Evolutionary conservation across 306 rosid species (phyloP).

Genomic region (Bauhinia variegata): DNA sequence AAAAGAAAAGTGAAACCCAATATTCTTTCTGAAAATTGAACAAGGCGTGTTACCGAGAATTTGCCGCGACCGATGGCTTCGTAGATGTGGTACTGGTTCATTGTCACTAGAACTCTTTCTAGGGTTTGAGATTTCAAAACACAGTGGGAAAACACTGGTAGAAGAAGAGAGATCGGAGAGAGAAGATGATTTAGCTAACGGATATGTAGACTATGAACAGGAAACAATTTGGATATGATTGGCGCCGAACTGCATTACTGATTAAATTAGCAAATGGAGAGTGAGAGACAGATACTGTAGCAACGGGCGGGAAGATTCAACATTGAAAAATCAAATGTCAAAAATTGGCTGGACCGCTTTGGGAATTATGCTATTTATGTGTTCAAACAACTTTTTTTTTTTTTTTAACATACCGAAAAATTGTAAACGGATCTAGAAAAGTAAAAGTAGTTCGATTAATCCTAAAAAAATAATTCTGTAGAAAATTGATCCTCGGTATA

Average conservation of each 20-base stretch:
- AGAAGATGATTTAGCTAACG: background rate
- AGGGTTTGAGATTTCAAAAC: slow-evolving; percentile 50
- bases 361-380: background rate
- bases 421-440: too few relatives aligned
- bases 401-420: too few relatives aligned
- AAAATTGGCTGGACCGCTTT: background rate
- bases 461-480: too few relatives aligned
- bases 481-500: too few relatives aligned
- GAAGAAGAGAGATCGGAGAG: slow-evolving; percentile 29
- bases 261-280: background rate
- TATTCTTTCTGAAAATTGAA: background rate
- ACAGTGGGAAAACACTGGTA: background rate
- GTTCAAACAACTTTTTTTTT: too few relatives aligned
- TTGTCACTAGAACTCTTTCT: slow-evolving; percentile 38
- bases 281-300: slow-evolving; percentile 1
- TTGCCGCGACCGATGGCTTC: slow-evolving; percentile 97
- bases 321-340: slow-evolving; percentile 12
- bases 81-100: slow-evolving; percentile 95
- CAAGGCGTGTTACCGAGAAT: slow-evolving; percentile 65
- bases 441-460: too few relatives aligned
- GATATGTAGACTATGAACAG: too few relatives aligned
- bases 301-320: slow-evolving; percentile 29
- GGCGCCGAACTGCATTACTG: background rate
- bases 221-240: too few relatives aligned
- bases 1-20: background rate